phyloP scores from a whole-genome alignment of 2,329 filamentous ascomycete species.

The Simplicillium aogashimaense region DNA sequence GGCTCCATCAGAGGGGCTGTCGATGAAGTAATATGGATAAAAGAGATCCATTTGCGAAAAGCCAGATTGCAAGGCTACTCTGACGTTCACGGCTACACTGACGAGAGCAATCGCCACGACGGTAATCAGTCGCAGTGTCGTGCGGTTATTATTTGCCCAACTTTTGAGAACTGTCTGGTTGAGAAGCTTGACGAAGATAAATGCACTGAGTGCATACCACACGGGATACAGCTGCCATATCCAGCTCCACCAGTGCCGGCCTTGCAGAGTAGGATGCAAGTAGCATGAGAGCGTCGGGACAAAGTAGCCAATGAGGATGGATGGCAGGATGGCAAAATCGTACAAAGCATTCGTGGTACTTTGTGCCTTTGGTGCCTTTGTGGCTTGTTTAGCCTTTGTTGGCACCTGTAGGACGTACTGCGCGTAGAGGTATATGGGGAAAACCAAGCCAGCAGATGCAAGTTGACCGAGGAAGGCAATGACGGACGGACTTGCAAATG shows the following conservation, averaged over 20 bases:
- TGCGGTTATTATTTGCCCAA: too few species aligned
- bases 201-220: slow-evolving; percentile 12
- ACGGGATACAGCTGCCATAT: slow-evolving; percentile 19
- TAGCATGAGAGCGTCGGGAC: slow-evolving; percentile 10
- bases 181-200: slow-evolving; percentile 7
- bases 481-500: too few species aligned
- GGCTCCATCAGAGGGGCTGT: slow-evolving; percentile 7
- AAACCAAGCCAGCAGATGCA: too few species aligned
- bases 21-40: slow-evolving; percentile 13
- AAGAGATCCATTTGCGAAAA: slow-evolving; percentile 9
- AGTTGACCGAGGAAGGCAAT: too few species aligned
- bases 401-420: too few species aligned
- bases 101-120: not conserved
- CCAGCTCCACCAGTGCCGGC: slow-evolving; percentile 19
- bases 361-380: too few species aligned
- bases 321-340: slow-evolving; percentile 5
- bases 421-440: too few species aligned
- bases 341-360: too few species aligned
- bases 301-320: slow-evolving; percentile 10
- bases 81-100: not conserved
- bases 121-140: too few species aligned
- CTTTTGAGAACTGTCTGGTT: too few species aligned
- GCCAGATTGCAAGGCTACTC: slow-evolving; percentile 1
- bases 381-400: too few species aligned
- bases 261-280: slow-evolving; percentile 12